Conservation (phyloP, 345 rosid species). For the Schrenkiella parvula region DNA sequence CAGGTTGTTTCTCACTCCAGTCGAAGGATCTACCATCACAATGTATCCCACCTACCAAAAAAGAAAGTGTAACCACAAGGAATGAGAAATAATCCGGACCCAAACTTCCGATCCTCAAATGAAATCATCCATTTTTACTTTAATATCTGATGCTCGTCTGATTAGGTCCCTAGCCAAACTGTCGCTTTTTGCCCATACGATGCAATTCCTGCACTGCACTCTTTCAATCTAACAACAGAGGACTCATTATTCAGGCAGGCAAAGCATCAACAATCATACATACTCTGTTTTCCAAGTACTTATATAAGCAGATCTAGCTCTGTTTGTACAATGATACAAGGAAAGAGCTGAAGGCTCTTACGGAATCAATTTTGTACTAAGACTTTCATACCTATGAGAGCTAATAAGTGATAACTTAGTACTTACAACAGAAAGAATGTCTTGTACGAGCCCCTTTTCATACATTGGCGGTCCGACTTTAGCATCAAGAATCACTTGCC, state of each 20-base stretch:
- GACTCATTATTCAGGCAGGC: neutral
- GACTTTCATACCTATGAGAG: too few species aligned
- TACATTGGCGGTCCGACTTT: constrained; percentile 86
- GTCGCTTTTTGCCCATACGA: constrained; percentile 94
- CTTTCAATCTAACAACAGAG: constrained; percentile 53
- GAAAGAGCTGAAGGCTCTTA: neutral
- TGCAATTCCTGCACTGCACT: constrained; percentile 59
- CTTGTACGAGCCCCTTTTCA: constrained; percentile 82
- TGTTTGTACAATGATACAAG: neutral
- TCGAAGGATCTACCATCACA: constrained; percentile 68
- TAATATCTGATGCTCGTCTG: constrained; percentile 46
- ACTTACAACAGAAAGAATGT: constrained; percentile 80
- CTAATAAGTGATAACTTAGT: neutral
- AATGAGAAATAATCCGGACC: neutral
- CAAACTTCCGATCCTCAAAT: neutral
- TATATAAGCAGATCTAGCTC: neutral
- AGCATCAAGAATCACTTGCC: constrained; percentile 75
- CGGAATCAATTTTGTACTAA: too few species aligned
- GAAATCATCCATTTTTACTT: constrained; percentile 20
- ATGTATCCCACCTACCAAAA: constrained; percentile 83
- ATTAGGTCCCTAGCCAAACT: constrained; percentile 68
- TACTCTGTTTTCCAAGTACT: neutral
- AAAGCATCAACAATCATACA: neutral
- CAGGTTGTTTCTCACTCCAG: constrained; percentile 53
- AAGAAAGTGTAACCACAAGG: neutral